Conservation (phyloP, 495 filamentous ascomycete genomes). For the Jackrogersella minutella region DNA sequence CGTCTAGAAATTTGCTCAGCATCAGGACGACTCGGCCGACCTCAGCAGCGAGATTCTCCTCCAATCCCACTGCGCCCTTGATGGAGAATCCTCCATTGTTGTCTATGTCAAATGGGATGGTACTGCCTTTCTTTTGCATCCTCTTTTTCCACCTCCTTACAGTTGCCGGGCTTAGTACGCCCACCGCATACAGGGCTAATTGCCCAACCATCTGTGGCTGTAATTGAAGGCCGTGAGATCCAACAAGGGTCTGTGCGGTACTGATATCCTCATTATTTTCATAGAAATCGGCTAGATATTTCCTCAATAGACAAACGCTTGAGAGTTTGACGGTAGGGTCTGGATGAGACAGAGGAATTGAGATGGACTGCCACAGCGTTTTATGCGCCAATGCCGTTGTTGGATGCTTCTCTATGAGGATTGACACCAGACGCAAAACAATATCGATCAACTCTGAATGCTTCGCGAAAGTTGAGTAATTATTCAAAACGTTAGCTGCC, state of each 20-base stretch:
- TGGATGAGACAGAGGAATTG: constrained; percentile 72
- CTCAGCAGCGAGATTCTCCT: constrained; percentile 56
- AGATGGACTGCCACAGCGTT: constrained; percentile 71
- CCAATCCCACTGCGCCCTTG: constrained; percentile 16
- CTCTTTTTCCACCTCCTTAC: constrained; percentile 54
- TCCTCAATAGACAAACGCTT: constrained; percentile 75
- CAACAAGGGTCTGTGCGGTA: constrained; percentile 66
- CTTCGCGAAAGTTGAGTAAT: constrained; percentile 46
- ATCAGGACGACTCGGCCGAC: constrained; percentile 64
- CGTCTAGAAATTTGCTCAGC: constrained; percentile 50
- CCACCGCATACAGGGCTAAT: constrained; percentile 68
- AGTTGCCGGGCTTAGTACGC: constrained; percentile 69
- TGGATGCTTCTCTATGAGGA: constrained; percentile 72
- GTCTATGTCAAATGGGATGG: constrained; percentile 1
- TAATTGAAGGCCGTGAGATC: constrained; percentile 75
- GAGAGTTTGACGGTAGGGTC: constrained; percentile 80
- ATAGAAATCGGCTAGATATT: constrained; percentile 81
- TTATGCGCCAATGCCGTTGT: constrained; percentile 64
- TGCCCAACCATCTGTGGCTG: constrained; percentile 68
- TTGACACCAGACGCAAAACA: constrained; percentile 71
- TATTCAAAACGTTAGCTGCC: constrained; percentile 58
- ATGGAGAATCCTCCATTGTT: not conserved
- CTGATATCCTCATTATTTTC: constrained; percentile 64
- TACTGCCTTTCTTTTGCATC: constrained; percentile 27
- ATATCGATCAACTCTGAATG: constrained; percentile 85